Percentiles rank a stretch among this genome's conserved stretches.
phyloP scores from a whole-genome alignment of 331 rosid species.

The Acacia pycnantha region DNA sequence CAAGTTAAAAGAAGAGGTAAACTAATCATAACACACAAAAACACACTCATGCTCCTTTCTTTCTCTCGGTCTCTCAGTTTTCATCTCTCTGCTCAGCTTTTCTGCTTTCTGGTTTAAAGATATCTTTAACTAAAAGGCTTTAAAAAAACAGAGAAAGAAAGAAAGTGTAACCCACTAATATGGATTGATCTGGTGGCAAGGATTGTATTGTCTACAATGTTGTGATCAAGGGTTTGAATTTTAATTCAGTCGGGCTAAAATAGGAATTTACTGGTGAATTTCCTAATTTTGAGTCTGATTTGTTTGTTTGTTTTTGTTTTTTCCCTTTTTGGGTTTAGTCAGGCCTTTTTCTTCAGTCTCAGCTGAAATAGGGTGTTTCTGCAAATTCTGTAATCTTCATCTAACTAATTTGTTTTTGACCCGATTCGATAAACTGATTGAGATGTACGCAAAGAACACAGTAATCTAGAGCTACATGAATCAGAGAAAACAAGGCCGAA shows the following conservation, averaged over 20 bases:
- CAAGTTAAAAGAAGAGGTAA: constrained; percentile 13
- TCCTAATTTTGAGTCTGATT: neutral
- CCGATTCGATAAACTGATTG: neutral
- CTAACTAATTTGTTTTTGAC: neutral
- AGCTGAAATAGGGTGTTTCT: neutral
- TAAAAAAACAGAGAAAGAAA: neutral
- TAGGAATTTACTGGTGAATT: neutral
- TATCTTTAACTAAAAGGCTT: neutral
- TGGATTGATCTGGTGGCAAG: neutral
- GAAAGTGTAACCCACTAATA: neutral
- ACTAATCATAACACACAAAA: neutral
- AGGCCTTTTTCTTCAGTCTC: neutral
- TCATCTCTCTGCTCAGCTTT: neutral
- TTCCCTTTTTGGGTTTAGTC: neutral
- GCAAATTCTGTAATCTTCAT: neutral
- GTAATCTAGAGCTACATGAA: neutral
- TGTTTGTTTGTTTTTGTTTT: too few species aligned
- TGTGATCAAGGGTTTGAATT: neutral
- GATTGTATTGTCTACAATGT: neutral
- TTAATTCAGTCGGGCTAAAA: neutral
- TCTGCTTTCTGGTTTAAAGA: neutral
- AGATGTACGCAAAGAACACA: neutral
- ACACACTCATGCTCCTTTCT: neutral
- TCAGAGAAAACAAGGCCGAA: neutral
- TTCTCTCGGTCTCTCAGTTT: neutral